Evolutionary conservation across 2,329 filamentous ascomycete species (phyloP).

Genomic region (Graphilbum sp.): DNA sequence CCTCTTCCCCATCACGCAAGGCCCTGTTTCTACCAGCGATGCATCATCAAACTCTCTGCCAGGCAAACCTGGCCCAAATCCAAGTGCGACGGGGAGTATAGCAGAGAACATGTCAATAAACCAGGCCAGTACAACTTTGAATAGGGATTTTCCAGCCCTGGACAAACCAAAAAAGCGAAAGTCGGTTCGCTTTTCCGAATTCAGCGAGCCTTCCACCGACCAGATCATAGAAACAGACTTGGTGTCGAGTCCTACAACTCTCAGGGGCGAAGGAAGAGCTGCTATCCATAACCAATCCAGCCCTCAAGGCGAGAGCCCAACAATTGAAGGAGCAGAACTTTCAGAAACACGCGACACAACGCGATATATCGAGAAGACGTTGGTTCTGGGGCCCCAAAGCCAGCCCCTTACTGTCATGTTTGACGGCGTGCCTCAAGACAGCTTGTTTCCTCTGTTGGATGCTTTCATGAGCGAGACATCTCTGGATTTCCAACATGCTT

Average conservation of each 20-base stretch:
- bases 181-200: background rate
- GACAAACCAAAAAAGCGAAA: background rate
- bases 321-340: background rate
- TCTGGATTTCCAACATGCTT: background rate
- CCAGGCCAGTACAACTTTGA: too few relatives aligned
- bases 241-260: background rate
- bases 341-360: background rate
- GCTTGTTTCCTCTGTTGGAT: background rate
- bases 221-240: background rate
- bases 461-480: background rate
- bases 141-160: too few relatives aligned
- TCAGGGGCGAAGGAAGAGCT: too few relatives aligned
- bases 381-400: background rate
- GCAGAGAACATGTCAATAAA: too few relatives aligned
- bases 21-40: constrained; percentile 6
- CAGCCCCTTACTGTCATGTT: background rate
- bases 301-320: background rate
- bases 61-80: too few relatives aligned
- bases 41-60: too few relatives aligned
- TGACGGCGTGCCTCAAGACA: background rate
- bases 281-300: background rate
- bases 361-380: background rate
- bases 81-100: too few relatives aligned
- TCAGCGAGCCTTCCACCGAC: background rate
- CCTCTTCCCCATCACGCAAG: constrained; percentile 15